Percentiles rank a stretch among this genome's conserved stretches.
Conservation (phyloP, 2,329 filamentous ascomycete species). For the Macrophomina tecta region DNA sequence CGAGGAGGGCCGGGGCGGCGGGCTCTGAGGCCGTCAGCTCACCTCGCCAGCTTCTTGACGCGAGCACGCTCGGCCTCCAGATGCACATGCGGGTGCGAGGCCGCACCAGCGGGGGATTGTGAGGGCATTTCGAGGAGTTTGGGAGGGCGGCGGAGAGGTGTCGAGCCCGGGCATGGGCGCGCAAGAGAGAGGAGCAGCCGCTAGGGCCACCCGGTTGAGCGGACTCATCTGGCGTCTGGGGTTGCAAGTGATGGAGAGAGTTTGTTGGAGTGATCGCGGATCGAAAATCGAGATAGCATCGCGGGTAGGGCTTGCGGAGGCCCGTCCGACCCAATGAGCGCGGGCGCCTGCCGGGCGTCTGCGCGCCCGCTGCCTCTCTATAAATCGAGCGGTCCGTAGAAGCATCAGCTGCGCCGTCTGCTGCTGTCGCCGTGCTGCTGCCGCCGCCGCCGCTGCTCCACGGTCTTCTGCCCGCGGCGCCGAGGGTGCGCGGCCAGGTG, state of each 20-base stretch:
- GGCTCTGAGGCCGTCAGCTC: not conserved
- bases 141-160: not conserved
- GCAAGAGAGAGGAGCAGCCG: not conserved
- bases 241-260: not conserved
- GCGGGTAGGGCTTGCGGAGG: not conserved
- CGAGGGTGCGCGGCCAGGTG: not conserved
- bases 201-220: not conserved
- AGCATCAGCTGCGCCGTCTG: not conserved
- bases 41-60: constrained; percentile 20
- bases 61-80: constrained; percentile 7
- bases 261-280: not conserved
- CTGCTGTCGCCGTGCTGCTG: not conserved
- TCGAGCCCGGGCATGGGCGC: not conserved
- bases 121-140: not conserved
- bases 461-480: not conserved
- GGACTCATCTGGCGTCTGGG: constrained; percentile 2
- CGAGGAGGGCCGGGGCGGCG: not conserved
- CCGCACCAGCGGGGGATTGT: too few species aligned
- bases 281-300: constrained; percentile 1
- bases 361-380: not conserved
- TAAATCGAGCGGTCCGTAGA: not conserved
- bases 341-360: not conserved
- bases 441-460: not conserved
- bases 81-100: not conserved
- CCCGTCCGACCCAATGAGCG: constrained; percentile 7